A percentile compares a stretch with the other conserved stretches of the same genome.
These are phyloP conservation scores for Primulina tabacum DNA, from an alignment of 257 asterid genomes.

Conservation along the genomic window DNA sequence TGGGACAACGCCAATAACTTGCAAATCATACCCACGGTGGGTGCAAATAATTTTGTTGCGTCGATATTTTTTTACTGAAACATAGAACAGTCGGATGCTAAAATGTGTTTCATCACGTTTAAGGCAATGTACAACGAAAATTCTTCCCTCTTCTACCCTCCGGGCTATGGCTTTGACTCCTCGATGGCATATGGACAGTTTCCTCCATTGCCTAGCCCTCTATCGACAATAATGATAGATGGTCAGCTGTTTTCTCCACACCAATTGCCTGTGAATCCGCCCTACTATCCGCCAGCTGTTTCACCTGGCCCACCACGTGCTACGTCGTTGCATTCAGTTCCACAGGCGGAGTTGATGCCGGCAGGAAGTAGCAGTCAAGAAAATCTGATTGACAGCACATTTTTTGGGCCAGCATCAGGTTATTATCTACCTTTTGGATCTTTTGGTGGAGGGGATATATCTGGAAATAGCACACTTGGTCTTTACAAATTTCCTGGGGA, in stretches of 20 bases:
- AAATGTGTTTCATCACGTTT: constrained; percentile 32
- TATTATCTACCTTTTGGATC: constrained; percentile 86
- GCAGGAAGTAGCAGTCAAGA: constrained; percentile 80
- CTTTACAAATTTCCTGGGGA: constrained; percentile 76
- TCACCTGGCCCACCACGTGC: constrained; percentile 87
- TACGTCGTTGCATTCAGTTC: constrained; percentile 59
- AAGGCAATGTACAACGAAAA: constrained; percentile 92
- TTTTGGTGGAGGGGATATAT: constrained; percentile 72
- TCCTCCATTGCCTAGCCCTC: constrained; percentile 81
- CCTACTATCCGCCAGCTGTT: constrained; percentile 70
- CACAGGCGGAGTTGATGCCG: constrained; percentile 69
- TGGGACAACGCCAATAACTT: constrained; percentile 82
- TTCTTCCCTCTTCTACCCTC: constrained; percentile 65
- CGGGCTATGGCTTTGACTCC: constrained; percentile 84
- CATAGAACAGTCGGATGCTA: constrained; percentile 19
- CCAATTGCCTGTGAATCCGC: constrained; percentile 69
- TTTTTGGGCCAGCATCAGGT: constrained; percentile 78
- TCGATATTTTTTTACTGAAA: constrained; percentile 22
- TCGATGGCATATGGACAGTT: constrained; percentile 95
- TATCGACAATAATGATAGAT: constrained; percentile 86
- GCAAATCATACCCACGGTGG: constrained; percentile 83
- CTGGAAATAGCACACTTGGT: constrained; percentile 76
- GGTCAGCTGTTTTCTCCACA: constrained; percentile 94
- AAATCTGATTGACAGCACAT: constrained; percentile 54
- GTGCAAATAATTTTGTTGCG: constrained; percentile 28